A percentile compares a stretch with the other conserved stretches of the same genome.
Evolutionary conservation across 169 alveolate genomes (phyloP).

Genomic region (Eimeria tenella): DNA sequence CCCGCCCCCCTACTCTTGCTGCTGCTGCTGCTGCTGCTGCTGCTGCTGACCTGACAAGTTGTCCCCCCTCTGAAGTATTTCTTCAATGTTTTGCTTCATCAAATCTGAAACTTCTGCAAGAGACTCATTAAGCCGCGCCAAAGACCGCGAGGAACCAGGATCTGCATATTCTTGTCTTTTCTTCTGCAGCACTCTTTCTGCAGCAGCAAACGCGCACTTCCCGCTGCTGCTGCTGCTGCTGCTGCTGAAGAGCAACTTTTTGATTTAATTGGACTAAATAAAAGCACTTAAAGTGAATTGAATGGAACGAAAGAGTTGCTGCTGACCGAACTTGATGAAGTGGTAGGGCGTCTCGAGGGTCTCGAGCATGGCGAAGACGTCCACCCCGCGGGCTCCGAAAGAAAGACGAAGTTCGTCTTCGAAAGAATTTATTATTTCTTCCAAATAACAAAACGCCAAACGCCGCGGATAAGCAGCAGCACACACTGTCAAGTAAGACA

Average conservation of each 20-base stretch:
- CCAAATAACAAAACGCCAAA: constrained; percentile 89
- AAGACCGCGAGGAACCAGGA: constrained; percentile 77
- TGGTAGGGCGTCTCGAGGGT: constrained; percentile 89
- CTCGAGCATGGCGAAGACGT: constrained; percentile 86
- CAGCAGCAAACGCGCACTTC: neutral
- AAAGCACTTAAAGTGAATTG: too few species aligned
- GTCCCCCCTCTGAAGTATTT: constrained; percentile 83
- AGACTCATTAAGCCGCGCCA: constrained; percentile 81
- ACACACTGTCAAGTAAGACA: constrained; percentile 86
- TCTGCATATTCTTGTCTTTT: constrained; percentile 82
- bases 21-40: neutral
- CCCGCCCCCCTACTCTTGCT: too few species aligned
- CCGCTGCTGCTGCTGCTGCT: neutral
- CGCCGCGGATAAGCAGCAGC: constrained; percentile 89
- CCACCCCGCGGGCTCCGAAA: constrained; percentile 87
- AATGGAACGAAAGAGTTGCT: too few species aligned
- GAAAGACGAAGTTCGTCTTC: constrained; percentile 87
- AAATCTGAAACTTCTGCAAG: constrained; percentile 80
- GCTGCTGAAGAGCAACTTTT: neutral
- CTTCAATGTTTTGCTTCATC: constrained; percentile 84
- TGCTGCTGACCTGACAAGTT: constrained; percentile 77
- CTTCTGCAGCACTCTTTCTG: constrained; percentile 85
- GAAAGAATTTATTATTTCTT: constrained; percentile 86
- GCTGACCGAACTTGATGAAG: constrained; percentile 88
- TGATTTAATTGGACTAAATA: too few species aligned